These are phyloP conservation scores for Pezicula carpinea DNA, from an alignment of 2,329 filamentous ascomycete species.

Conservation along the genomic window DNA sequence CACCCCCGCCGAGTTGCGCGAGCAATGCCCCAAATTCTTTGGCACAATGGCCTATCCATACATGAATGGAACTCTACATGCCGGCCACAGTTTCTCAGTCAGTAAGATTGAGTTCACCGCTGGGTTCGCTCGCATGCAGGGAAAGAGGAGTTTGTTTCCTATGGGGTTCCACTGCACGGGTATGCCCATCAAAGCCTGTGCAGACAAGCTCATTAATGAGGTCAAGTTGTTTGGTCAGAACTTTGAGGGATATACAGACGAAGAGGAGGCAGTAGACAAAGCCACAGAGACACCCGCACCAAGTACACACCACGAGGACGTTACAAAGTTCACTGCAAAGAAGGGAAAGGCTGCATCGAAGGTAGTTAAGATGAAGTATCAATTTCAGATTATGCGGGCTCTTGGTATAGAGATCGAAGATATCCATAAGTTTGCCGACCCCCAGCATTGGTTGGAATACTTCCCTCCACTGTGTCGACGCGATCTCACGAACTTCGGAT, in stretches of 20 bases:
- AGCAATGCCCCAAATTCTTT: slow-evolving; percentile 87
- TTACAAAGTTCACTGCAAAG: slow-evolving; percentile 87
- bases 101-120: slow-evolving; percentile 91
- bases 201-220: slow-evolving; percentile 90
- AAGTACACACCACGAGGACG: slow-evolving; percentile 69
- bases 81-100: slow-evolving; percentile 87
- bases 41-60: slow-evolving; percentile 74
- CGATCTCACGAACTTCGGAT: slow-evolving; percentile 80
- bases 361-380: slow-evolving; percentile 89
- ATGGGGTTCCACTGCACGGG: slow-evolving; percentile 95
- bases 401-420: slow-evolving; percentile 83
- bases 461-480: slow-evolving; percentile 79
- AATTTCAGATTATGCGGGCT: slow-evolving; percentile 91
- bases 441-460: slow-evolving; percentile 86
- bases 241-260: slow-evolving; percentile 72
- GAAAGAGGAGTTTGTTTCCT: slow-evolving; percentile 81
- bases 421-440: slow-evolving; percentile 88
- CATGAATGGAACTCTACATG: slow-evolving; percentile 86
- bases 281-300: slow-evolving; percentile 50
- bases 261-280: slow-evolving; percentile 48
- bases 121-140: slow-evolving; percentile 85
- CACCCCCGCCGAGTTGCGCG: slow-evolving; percentile 67
- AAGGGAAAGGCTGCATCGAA: slow-evolving; percentile 91
- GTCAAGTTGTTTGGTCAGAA: slow-evolving; percentile 83
- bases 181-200: slow-evolving; percentile 96